Base-by-base conservation (phyloP, 1,284 basidiomycete species). In the Rhodotorula sp. region DNA sequence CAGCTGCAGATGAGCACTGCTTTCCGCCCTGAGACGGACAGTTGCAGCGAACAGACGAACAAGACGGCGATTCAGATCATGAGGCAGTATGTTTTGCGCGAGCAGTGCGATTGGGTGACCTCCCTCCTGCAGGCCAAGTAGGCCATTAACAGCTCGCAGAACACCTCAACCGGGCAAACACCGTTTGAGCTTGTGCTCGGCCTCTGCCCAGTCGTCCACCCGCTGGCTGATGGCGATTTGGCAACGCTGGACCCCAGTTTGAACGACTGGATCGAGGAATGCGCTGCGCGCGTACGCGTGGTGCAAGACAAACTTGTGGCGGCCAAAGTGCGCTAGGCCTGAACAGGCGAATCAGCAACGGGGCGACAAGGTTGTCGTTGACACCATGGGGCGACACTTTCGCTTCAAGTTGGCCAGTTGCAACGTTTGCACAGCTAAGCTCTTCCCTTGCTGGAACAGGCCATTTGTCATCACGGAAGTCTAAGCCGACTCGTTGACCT, bases 11-110 rank as follows among this genome's bases (percentile, higher is more conserved):
- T 86, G 81, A 85, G 83, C 0, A 83, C 82, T 3, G 75, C 83
- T 0, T 86, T 82, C 61, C 84, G 86, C 65, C 85, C 84, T 0
- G 76, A 86, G 66, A 83, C 79, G 6, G 75, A 78, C 59, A 68
- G 73, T 1, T 62, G 63, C n/a, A 74, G 73, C 27, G 78, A 80
- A 73, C 61, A n/a, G 13, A 70, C 63, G 5, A 71, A 75, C 48
- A 66, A 66, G 55, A 66, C 64, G 46, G 64, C 46, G 7, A 29
- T 70, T 21, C 69, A 70, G 41, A 34, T 70, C 15, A 39, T 66
- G 0, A 34, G 69, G 5, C 36, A 36, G 32, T 50, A 57, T 15
- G 60, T 66, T 50, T 59, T 61, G 22, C n/a, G 61, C 4, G 25
- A 60, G 29, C 76, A 78, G 39, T 56, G 63, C 29, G 59, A 72